Evolutionary conservation across 805 yeast genomes (phyloP).

Genomic region (Wickerhamomyces strasburgensis): DNA sequence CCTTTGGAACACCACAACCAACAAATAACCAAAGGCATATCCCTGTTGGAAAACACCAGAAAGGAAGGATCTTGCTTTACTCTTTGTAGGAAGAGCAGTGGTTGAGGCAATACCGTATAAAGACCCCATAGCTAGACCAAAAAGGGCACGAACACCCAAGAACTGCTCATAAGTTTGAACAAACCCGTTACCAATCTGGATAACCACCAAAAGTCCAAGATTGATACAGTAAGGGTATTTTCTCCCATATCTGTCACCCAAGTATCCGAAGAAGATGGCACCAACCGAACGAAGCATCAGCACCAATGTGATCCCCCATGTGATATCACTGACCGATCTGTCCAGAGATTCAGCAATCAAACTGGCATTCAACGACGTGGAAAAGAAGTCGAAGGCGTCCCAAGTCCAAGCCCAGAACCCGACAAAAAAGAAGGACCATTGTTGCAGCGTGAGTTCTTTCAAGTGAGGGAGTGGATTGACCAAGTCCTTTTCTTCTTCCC

Average conservation of each 20-base stretch:
- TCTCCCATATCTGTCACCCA: slow-evolving; percentile 58
- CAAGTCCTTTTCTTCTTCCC: slow-evolving; percentile 31
- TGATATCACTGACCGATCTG: slow-evolving; percentile 42
- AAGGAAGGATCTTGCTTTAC: slow-evolving; percentile 48
- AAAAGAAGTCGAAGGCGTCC: slow-evolving; percentile 63
- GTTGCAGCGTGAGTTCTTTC: slow-evolving; percentile 39
- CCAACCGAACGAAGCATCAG: slow-evolving; percentile 67
- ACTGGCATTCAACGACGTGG: slow-evolving; percentile 47
- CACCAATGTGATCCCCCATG: slow-evolving; percentile 58
- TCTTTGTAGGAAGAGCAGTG: slow-evolving; percentile 43
- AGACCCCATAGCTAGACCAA: slow-evolving; percentile 55
- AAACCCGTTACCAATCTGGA: slow-evolving; percentile 64
- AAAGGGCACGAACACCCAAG: slow-evolving; percentile 56
- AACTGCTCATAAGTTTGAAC: slow-evolving; percentile 51
- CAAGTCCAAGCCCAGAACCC: slow-evolving; percentile 60
- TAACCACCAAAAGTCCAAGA: slow-evolving; percentile 39
- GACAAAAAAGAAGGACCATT: slow-evolving; percentile 48
- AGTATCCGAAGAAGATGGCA: slow-evolving; percentile 53
- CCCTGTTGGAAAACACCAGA: slow-evolving; percentile 78
- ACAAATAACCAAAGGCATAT: slow-evolving; percentile 63
- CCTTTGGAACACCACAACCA: slow-evolving; percentile 61
- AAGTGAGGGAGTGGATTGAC: slow-evolving; percentile 64
- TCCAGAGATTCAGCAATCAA: slow-evolving; percentile 42
- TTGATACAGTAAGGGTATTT: slow-evolving; percentile 52
- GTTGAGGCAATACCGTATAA: slow-evolving; percentile 40